Conservation (phyloP, 306 rosid species). For the Gillenia trifoliata region DNA sequence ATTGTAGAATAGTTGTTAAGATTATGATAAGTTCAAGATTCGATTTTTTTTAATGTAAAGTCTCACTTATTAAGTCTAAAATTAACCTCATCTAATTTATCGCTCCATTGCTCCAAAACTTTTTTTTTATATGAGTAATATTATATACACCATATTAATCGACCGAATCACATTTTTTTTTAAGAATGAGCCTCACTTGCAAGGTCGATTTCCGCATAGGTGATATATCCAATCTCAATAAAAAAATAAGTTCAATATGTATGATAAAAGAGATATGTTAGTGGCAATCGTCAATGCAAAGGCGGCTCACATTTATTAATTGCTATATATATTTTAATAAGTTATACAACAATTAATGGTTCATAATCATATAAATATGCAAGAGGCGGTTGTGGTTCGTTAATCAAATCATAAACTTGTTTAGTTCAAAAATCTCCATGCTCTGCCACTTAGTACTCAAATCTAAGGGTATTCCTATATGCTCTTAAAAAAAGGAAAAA, state of each 20-base stretch:
- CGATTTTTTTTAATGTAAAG: background rate
- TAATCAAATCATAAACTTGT: too few relatives aligned
- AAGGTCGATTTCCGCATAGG: background rate
- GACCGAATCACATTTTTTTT: background rate
- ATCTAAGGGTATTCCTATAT: too few relatives aligned
- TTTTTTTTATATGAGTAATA: too few relatives aligned
- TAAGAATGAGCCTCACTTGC: background rate
- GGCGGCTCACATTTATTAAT: background rate
- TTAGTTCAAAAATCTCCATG: background rate
- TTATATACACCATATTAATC: background rate
- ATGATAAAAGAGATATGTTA: background rate
- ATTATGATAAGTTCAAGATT: background rate
- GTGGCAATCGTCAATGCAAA: background rate
- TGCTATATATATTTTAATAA: too few relatives aligned
- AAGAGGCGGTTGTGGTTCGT: too few relatives aligned
- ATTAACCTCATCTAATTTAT: too few relatives aligned
- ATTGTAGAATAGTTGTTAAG: background rate
- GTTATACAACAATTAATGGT: background rate
- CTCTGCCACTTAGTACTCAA: accelerated
- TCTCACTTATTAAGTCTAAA: background rate
- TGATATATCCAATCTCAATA: background rate
- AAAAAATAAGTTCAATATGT: too few relatives aligned
- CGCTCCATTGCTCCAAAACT: too few relatives aligned
- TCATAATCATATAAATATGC: background rate
- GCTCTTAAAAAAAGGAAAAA: background rate